These are phyloP conservation scores for Lepiota brunneoincarnata DNA, from an alignment of 768 basidiomycete genomes.

Conservation along the genomic window DNA sequence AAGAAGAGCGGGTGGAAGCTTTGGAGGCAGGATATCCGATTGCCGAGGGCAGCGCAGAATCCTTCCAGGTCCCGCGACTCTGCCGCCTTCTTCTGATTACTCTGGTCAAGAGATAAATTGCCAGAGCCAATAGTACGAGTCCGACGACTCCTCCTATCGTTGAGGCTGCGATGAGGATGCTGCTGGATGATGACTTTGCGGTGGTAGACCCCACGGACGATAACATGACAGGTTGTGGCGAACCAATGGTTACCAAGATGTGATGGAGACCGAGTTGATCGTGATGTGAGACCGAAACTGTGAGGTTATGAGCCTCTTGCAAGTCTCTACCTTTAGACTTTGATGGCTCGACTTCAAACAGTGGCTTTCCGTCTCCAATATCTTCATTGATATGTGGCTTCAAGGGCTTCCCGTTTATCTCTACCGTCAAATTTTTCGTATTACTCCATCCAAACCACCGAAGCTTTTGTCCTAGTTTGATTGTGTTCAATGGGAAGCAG, in stretches of 20 bases:
- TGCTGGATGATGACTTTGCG: background rate
- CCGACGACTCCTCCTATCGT: background rate
- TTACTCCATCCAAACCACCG: no score
- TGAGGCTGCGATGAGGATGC: background rate
- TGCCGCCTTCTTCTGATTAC: background rate
- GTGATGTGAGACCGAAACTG: no score
- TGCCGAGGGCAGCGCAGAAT: slow-evolving; percentile 1
- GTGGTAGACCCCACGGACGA: no score
- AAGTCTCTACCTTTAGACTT: background rate
- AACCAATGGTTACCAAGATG: background rate
- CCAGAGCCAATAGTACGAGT: background rate
- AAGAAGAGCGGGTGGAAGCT: slow-evolving; percentile 2
- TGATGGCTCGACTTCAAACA: background rate
- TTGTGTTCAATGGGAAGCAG: no score
- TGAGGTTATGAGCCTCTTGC: background rate
- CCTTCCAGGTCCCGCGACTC: background rate
- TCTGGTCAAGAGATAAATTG: background rate
- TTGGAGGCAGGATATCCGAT: slow-evolving; percentile 1
- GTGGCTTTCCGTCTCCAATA: no score
- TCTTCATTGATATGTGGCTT: no score
- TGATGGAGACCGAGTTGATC: background rate
- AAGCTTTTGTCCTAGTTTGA: no score
- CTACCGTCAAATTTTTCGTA: no score
- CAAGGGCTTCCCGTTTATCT: no score
- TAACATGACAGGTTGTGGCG: no score